These are phyloP conservation scores for Kwoniella dejecticola DNA, from an alignment of 768 basidiomycete species.

Conservation along the genomic window DNA sequence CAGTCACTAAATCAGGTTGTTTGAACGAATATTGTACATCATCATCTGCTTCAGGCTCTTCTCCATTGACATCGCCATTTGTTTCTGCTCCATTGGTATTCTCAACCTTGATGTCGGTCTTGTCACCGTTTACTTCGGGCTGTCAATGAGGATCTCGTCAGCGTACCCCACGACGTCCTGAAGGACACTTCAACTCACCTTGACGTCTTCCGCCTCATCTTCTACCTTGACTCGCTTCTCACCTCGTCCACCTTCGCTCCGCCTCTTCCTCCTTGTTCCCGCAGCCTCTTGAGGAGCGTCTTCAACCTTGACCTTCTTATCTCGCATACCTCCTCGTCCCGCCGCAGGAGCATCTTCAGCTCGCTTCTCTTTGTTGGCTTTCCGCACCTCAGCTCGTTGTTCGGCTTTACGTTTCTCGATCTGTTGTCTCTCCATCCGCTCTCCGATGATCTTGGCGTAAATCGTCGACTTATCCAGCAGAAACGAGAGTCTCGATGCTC, in stretches of 20 bases:
- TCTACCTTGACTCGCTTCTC: slow-evolving; percentile 46
- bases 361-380: slow-evolving; percentile 51
- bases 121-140: slow-evolving; percentile 9
- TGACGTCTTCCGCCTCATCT: slow-evolving; percentile 11
- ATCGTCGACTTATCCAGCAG: slow-evolving; percentile 74
- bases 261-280: slow-evolving; percentile 33
- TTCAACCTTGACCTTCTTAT: slow-evolving; percentile 23
- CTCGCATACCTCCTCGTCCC: slow-evolving; percentile 30
- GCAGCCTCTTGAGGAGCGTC: slow-evolving; percentile 12
- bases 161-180: not conserved
- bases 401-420: slow-evolving; percentile 49
- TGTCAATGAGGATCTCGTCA: slow-evolving; percentile 1
- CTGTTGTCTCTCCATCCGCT: slow-evolving; percentile 67
- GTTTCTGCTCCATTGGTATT: slow-evolving; percentile 11
- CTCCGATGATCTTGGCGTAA: slow-evolving; percentile 71
- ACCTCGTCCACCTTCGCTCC: slow-evolving; percentile 19
- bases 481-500: slow-evolving; percentile 51
- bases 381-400: slow-evolving; percentile 34
- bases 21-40: slow-evolving; percentile 41
- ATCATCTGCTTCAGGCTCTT: slow-evolving; percentile 24
- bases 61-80: slow-evolving; percentile 19
- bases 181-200: not conserved
- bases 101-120: slow-evolving; percentile 12
- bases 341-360: slow-evolving; percentile 6
- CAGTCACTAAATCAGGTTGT: slow-evolving; percentile 79